A percentile compares a stretch with the other conserved stretches of the same genome.
These are phyloP conservation scores for Paramecium caudatum DNA, from an alignment of 73 alveolate genomes.

Conservation along the genomic window DNA sequence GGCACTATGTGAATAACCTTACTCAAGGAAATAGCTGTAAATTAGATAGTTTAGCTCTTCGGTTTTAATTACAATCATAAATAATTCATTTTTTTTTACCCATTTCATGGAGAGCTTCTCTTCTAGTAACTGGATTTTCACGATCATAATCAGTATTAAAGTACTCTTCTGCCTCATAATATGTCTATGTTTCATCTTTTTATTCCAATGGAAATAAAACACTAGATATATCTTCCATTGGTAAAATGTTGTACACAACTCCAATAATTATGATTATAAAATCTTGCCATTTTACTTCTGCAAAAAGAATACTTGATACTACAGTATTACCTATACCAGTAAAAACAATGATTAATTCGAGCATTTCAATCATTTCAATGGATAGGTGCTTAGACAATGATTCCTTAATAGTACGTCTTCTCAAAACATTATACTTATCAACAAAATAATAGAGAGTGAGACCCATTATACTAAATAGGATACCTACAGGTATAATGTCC, in stretches of 20 bases:
- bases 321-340: conserved; percentile 67
- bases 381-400: conserved; percentile 67
- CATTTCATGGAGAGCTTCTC: conserved; percentile 37
- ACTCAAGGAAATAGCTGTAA: conserved; percentile 35
- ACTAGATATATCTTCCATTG: conserved; percentile 73
- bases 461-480: conserved; percentile 60
- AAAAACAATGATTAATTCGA: conserved; percentile 63
- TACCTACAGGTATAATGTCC: conserved; percentile 71
- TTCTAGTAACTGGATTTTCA: conserved; percentile 77
- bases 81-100: neutral
- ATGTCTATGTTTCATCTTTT: conserved; percentile 57
- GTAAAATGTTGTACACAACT: conserved; percentile 33
- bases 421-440: conserved; percentile 68
- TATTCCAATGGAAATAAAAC: conserved; percentile 70
- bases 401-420: conserved; percentile 75
- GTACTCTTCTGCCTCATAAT: conserved; percentile 65
- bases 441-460: conserved; percentile 63
- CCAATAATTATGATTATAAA: conserved; percentile 66
- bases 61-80: conserved; percentile 58
- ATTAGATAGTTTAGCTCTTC: conserved; percentile 62
- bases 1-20: conserved; percentile 50
- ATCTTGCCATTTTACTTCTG: conserved; percentile 68
- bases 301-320: conserved; percentile 48
- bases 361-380: conserved; percentile 67
- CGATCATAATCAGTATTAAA: conserved; percentile 76